Percentiles rank a stretch among this genome's conserved stretches.
phyloP scores from a whole-genome alignment of 2,329 filamentous ascomycete species.

The Juglanconis oblonga region DNA sequence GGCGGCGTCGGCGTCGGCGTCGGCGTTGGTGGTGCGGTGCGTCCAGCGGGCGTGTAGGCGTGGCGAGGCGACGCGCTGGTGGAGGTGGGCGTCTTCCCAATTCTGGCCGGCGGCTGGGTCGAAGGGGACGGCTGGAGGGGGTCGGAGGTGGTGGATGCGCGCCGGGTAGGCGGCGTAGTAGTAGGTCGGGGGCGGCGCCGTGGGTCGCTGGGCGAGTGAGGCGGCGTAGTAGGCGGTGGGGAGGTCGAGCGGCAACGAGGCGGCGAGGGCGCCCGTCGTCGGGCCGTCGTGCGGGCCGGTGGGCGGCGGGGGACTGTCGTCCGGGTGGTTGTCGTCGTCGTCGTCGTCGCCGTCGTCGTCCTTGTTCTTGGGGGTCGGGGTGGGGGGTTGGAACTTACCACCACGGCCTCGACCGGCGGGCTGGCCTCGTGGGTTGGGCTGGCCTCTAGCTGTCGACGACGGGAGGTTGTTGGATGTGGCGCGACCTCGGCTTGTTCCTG shows the following conservation, averaged over 20 bases:
- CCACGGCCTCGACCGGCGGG: too few species aligned
- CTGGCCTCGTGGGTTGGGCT: too few species aligned
- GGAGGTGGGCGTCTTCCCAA: constrained; percentile 8
- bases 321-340: not conserved
- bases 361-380: too few species aligned
- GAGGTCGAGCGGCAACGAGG: not conserved
- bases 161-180: constrained; percentile 8
- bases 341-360: too few species aligned
- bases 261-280: too few species aligned
- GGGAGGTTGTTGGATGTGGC: too few species aligned
- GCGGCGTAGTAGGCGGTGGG: constrained; percentile 7
- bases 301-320: not conserved
- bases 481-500: too few species aligned
- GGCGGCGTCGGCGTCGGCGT: not conserved
- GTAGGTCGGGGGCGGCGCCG: not conserved
- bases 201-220: not conserved
- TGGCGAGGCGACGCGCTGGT: constrained; percentile 2
- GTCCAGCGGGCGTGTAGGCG: constrained; percentile 1
- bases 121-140: not conserved
- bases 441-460: too few species aligned
- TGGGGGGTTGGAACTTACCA: too few species aligned
- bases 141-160: constrained; percentile 6
- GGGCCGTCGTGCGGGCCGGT: not conserved
- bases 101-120: not conserved
- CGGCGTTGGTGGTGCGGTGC: not conserved